Percentiles rank a stretch among this genome's conserved stretches.
Evolutionary conservation across 2,329 filamentous ascomycete genomes (phyloP).

Genomic region (Pestalotiopsis sp.): DNA sequence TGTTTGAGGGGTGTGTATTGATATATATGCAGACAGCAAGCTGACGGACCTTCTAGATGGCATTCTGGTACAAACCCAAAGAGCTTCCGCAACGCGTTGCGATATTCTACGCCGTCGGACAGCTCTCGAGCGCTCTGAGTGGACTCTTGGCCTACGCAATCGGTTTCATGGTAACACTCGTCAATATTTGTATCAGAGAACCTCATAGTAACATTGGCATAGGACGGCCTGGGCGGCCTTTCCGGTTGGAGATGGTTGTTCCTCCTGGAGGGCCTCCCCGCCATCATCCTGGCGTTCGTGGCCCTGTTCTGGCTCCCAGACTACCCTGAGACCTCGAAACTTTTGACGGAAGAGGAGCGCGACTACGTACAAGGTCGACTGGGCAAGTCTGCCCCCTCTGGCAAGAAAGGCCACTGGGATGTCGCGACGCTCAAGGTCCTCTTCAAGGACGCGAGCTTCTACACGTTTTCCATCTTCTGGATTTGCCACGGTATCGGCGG

Average conservation of each 20-base stretch:
- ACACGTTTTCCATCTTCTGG: constrained; percentile 40
- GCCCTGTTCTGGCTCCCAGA: constrained; percentile 33
- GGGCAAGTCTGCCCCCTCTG: constrained; percentile 30
- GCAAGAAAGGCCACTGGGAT: constrained; percentile 35
- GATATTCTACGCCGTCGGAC: constrained; percentile 38
- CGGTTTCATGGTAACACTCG: constrained; percentile 32
- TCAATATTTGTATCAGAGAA: background rate
- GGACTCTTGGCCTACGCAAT: constrained; percentile 40
- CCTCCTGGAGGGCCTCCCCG: constrained; percentile 37
- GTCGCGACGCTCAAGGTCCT: constrained; percentile 30
- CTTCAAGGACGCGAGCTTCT: constrained; percentile 36
- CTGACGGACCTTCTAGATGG: constrained; percentile 24
- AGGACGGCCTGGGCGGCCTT: constrained; percentile 31
- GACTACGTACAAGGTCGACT: constrained; percentile 27
- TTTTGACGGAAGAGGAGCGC: constrained; percentile 31
- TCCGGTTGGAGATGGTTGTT: constrained; percentile 41
- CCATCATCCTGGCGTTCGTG: constrained; percentile 31
- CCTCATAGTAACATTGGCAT: background rate
- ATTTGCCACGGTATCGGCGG: constrained; percentile 44
- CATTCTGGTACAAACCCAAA: constrained; percentile 39
- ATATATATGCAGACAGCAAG: too few species aligned
- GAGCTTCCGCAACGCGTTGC: constrained; percentile 39
- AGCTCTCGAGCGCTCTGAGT: constrained; percentile 34
- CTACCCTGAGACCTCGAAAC: constrained; percentile 32
- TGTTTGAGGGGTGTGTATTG: too few species aligned